Conservation (phyloP, 2,329 filamentous ascomycete genomes). For the Xylariaceae sp. region DNA sequence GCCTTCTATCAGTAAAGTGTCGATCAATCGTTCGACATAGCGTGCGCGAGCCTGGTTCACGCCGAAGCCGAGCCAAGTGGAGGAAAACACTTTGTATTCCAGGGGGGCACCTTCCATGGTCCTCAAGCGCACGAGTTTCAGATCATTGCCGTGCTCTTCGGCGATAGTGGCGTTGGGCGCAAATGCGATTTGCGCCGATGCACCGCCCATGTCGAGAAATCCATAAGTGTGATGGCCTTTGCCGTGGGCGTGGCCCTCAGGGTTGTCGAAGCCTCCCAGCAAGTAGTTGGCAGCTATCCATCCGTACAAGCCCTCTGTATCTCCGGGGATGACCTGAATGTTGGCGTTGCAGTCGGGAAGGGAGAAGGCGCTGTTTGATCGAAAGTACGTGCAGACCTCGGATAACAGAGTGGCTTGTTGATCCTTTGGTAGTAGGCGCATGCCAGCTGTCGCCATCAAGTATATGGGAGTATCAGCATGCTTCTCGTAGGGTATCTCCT, state of each 20-base stretch:
- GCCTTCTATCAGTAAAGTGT: conserved; percentile 58
- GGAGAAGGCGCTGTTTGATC: conserved; percentile 72
- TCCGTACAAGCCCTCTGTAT: conserved; percentile 93
- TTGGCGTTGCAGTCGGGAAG: conserved; percentile 88
- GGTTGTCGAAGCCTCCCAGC: conserved; percentile 82
- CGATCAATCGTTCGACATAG: conserved; percentile 75
- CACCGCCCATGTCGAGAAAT: conserved; percentile 97
- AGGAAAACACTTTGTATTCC: conserved; percentile 90
- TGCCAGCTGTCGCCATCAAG: conserved; percentile 91
- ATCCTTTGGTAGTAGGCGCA: conserved; percentile 75
- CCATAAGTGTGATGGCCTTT: conserved; percentile 93
- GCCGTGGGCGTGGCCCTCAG: conserved; percentile 72
- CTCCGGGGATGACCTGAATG: conserved; percentile 90
- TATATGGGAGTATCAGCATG: conserved; percentile 87
- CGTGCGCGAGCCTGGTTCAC: conserved; percentile 86
- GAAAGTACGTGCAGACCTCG: conserved; percentile 80
- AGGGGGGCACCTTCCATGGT: conserved; percentile 72
- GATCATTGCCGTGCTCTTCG: conserved; percentile 81
- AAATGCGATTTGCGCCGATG: conserved; percentile 96
- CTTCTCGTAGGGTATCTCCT: conserved; percentile 72
- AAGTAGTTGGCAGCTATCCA: conserved; percentile 98
- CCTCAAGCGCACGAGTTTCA: conserved; percentile 82
- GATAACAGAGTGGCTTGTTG: conserved; percentile 72
- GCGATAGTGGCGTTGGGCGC: conserved; percentile 91
- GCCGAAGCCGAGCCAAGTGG: conserved; percentile 97